Conservation (phyloP, 345 rosid genomes). For the Lagerstroemia speciosa region DNA sequence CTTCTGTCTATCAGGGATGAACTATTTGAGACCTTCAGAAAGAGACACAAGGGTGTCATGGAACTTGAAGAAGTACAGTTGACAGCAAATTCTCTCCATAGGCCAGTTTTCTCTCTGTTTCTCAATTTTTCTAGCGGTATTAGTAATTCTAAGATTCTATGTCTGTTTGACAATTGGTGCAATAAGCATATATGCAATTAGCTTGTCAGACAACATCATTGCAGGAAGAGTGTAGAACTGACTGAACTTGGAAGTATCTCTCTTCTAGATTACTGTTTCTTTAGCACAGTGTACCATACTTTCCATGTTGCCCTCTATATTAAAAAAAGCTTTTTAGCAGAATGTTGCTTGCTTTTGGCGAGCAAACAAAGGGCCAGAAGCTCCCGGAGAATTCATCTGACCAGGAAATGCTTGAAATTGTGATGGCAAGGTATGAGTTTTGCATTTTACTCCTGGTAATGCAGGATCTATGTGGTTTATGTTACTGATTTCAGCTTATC, state of each 20-base stretch:
- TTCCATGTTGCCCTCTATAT: neutral
- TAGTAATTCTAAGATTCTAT: neutral
- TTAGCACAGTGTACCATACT: neutral
- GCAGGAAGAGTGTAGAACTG: neutral
- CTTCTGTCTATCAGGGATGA: conserved; percentile 84
- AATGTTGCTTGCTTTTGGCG: conserved; percentile 78
- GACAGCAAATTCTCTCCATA: conserved; percentile 77
- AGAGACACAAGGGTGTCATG: conserved; percentile 88
- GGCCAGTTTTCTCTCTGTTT: conserved; percentile 26
- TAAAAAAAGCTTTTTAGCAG: conserved; percentile 30
- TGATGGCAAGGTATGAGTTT: conserved; percentile 59
- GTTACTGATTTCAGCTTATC: neutral
- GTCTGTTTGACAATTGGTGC: neutral
- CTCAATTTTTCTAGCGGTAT: neutral
- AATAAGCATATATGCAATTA: neutral
- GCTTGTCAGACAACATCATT: neutral
- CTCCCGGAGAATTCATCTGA: conserved; percentile 74
- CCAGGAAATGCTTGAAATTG: conserved; percentile 84
- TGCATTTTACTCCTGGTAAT: neutral
- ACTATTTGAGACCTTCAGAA: conserved; percentile 89
- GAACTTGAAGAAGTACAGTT: conserved; percentile 78
- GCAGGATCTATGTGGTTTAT: neutral
- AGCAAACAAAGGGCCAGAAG: conserved; percentile 70
- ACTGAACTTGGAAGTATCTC: neutral
- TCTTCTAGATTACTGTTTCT: neutral